phyloP scores from a whole-genome alignment of 1,139 yeast species.

The Entelexis sorbosivorans region DNA sequence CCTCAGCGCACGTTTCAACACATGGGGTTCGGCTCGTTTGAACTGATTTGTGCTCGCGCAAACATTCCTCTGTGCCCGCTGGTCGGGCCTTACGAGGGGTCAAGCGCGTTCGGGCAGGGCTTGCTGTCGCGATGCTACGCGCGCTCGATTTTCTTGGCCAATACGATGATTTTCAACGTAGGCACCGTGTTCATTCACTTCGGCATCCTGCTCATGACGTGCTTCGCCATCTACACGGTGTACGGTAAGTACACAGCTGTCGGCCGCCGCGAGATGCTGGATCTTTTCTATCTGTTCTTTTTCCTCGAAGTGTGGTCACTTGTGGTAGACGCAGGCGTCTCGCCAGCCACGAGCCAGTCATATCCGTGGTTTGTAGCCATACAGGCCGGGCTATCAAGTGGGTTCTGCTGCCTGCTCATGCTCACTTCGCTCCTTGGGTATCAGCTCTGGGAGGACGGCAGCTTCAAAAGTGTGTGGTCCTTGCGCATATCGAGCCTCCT shows the following conservation, averaged over 20 bases:
- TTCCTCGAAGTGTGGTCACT: conserved; percentile 52
- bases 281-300: conserved; percentile 52
- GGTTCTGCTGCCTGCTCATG: conserved; percentile 57
- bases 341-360: conserved; percentile 67
- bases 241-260: conserved; percentile 85
- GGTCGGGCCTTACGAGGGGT: conserved; percentile 36
- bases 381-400: conserved; percentile 64
- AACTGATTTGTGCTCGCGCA: conserved; percentile 51
- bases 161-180: conserved; percentile 81
- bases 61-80: conserved; percentile 73
- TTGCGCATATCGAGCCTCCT: conserved; percentile 41
- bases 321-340: conserved; percentile 83
- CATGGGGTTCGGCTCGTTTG: conserved; percentile 54
- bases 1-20: background rate
- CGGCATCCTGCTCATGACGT: conserved; percentile 52
- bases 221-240: conserved; percentile 67
- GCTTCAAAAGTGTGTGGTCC: conserved; percentile 48
- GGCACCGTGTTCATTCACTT: conserved; percentile 82
- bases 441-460: conserved; percentile 92
- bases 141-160: conserved; percentile 74
- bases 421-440: conserved; percentile 71
- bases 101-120: conserved; percentile 38
- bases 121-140: conserved; percentile 72
- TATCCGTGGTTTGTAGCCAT: conserved; percentile 76
- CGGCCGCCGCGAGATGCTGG: conserved; percentile 77